Percentiles rank a stretch among this genome's conserved stretches.
Conservation (phyloP, 2,329 filamentous ascomycete species). For the Sarocladium brachiariae region DNA sequence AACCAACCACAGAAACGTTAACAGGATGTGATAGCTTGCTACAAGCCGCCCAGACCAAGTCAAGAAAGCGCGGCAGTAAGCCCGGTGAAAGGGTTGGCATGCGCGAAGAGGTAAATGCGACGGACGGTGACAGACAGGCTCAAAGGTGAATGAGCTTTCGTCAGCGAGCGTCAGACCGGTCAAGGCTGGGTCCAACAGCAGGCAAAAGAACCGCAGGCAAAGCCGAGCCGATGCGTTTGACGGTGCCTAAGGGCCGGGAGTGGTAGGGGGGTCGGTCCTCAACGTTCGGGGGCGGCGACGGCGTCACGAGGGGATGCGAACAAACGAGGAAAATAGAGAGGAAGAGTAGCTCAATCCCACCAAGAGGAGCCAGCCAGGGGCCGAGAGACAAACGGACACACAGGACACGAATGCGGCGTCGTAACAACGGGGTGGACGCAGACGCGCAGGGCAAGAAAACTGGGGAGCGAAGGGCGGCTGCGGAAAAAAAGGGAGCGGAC, state of each 20-base stretch:
- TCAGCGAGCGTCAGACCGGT: not conserved
- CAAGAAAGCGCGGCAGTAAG: constrained; percentile 5
- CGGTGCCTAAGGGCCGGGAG: constrained; percentile 7
- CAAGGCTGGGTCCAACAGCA: not conserved
- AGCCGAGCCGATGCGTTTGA: constrained; percentile 7
- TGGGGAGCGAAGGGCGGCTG: constrained; percentile 3
- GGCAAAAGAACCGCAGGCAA: constrained; percentile 1
- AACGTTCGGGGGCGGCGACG: constrained; percentile 8
- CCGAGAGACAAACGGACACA: constrained; percentile 7
- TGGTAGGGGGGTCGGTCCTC: constrained; percentile 9
- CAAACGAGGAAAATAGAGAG: constrained; percentile 6
- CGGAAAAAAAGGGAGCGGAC: constrained; percentile 1
- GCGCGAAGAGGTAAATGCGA: constrained; percentile 6
- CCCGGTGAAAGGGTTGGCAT: not conserved
- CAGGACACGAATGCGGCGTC: constrained; percentile 8
- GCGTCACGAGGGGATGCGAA: constrained; percentile 8
- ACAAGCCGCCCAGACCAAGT: constrained; percentile 8
- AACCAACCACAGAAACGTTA: not conserved
- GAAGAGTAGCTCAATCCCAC: constrained; percentile 5
- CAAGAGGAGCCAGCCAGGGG: constrained; percentile 6
- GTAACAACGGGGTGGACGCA: constrained; percentile 6
- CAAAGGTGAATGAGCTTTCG: not conserved
- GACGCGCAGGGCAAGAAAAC: constrained; percentile 8
- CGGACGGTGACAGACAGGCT: not conserved
- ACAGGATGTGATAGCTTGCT: constrained; percentile 5